Evolutionary conservation across 2,329 filamentous ascomycete genomes (phyloP), one percentile per base, ranked within the genome.

Genomic region (Arachnomyces sp.): DNA sequence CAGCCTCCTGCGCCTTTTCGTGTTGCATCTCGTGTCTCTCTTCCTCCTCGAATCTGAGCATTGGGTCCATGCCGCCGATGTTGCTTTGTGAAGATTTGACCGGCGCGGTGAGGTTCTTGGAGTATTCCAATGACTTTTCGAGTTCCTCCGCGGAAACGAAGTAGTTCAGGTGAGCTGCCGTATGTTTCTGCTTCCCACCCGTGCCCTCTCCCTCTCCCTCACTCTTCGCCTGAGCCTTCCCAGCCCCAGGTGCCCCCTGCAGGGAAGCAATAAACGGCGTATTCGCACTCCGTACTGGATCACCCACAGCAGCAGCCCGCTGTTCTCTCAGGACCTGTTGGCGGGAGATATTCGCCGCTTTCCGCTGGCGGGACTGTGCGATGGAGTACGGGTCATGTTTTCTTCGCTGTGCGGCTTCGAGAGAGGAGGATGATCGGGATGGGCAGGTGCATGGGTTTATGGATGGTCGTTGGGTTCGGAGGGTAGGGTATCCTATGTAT

Each of bases 201-300:
- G 1, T 58, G 51, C 37, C 49, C 30, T 25, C 20, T 5, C 20
- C 20, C 9, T 25, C 20, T n/a, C n/a, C n/a, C n/a, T n/a, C n/a
- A n/a, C n/a, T n/a, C 20, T 25, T 9, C 20, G 20, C 20, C 20
- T 25, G 20, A 5, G 20, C 43, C 7, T 38, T 34, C 30, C 50
- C 49, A 9, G 20, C 5, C 9, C 5, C 5, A 5, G 5, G 20
- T 25, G 20, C 20, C 20, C 20, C 20, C 9, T 25, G 82, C 52
- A 94, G 80, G 2, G 86, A 89, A 64, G 86, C 75, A 53, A 94
- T 68, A 57, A 94, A 95, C 20, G 88, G 77, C 12, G 92, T 95
- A 29, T 74, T 65, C 44, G 81, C 72, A 56, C 90, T 92, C 52
- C 81, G 76, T 48, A 98, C 71, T 1, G 88, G 84, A 61, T 93